Conservation (phyloP, 2,329 filamentous ascomycete species). For the Ophiostoma australiae region DNA sequence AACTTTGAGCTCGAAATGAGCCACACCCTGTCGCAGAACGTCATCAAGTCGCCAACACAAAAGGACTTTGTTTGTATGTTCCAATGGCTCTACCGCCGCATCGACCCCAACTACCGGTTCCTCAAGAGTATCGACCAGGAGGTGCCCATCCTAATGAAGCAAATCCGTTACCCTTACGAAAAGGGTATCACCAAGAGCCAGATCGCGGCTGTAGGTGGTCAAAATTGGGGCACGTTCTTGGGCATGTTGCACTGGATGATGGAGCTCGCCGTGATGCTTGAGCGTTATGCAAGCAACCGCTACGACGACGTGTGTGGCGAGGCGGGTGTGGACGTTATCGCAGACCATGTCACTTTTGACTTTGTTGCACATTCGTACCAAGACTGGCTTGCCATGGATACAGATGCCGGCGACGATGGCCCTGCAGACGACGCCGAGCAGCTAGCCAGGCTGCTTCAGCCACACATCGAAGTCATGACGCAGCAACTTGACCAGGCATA, state of each 20-base stretch:
- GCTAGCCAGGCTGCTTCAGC: constrained; percentile 68
- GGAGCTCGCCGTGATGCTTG: constrained; percentile 92
- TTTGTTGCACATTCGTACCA: constrained; percentile 87
- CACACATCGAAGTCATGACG: constrained; percentile 85
- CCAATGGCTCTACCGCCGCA: constrained; percentile 93
- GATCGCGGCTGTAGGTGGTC: constrained; percentile 87
- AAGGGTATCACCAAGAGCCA: constrained; percentile 95
- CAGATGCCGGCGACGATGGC: constrained; percentile 67
- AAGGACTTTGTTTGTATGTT: constrained; percentile 99
- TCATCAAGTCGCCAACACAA: constrained; percentile 88
- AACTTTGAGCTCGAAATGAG: constrained; percentile 99
- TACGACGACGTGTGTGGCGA: constrained; percentile 91
- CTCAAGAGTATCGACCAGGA: constrained; percentile 94
- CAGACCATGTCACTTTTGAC: constrained; percentile 89
- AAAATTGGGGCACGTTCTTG: constrained; percentile 95
- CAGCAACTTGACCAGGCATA: constrained; percentile 80
- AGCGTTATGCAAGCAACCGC: constrained; percentile 68
- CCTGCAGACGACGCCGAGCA: constrained; percentile 77
- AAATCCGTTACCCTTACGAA: constrained; percentile 90
- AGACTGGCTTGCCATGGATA: constrained; percentile 90
- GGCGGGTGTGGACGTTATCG: constrained; percentile 77
- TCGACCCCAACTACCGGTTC: constrained; percentile 90
- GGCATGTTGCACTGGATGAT: constrained; percentile 98
- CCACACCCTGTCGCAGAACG: constrained; percentile 83
- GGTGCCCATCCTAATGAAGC: constrained; percentile 85